These are phyloP conservation scores for Teunomyces funiuensis DNA, from an alignment of 805 yeast species.

Conservation along the genomic window DNA sequence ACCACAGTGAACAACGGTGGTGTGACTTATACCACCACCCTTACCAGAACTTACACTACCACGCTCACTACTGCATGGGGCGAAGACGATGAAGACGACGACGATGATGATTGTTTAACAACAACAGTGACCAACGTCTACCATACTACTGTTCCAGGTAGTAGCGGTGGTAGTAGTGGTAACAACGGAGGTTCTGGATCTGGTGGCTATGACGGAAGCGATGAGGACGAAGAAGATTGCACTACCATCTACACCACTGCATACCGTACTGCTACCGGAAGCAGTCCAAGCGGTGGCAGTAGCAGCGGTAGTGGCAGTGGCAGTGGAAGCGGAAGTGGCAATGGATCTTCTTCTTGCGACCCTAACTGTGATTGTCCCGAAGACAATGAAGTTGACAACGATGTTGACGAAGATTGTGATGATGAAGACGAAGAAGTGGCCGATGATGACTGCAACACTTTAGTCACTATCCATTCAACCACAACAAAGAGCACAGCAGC, in stretches of 20 bases:
- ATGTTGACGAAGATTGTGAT: slow-evolving; percentile 15
- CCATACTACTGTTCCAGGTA: slow-evolving; percentile 5
- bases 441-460: slow-evolving; percentile 11
- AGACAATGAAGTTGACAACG: slow-evolving; percentile 13
- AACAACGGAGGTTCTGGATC: background rate
- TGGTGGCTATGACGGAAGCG: background rate
- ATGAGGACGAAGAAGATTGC: slow-evolving; percentile 9
- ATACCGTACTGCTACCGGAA: slow-evolving; percentile 3
- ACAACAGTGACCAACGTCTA: slow-evolving; percentile 4
- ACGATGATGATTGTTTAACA: slow-evolving; percentile 9
- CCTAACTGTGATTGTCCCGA: slow-evolving; percentile 12
- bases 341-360: slow-evolving; percentile 11
- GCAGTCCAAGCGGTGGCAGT: slow-evolving; percentile 7
- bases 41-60: slow-evolving; percentile 2
- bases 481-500: background rate
- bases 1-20: slow-evolving; percentile 1
- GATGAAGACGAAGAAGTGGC: slow-evolving; percentile 11
- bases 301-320: background rate
- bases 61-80: slow-evolving; percentile 3
- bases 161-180: slow-evolving; percentile 5
- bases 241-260: slow-evolving; percentile 13
- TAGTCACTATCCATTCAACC: slow-evolving; percentile 1
- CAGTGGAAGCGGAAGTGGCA: background rate
- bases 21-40: background rate
- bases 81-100: slow-evolving; percentile 13